Conservation (phyloP, 2,329 filamentous ascomycete genomes). For the Arachnomyces sp. region DNA sequence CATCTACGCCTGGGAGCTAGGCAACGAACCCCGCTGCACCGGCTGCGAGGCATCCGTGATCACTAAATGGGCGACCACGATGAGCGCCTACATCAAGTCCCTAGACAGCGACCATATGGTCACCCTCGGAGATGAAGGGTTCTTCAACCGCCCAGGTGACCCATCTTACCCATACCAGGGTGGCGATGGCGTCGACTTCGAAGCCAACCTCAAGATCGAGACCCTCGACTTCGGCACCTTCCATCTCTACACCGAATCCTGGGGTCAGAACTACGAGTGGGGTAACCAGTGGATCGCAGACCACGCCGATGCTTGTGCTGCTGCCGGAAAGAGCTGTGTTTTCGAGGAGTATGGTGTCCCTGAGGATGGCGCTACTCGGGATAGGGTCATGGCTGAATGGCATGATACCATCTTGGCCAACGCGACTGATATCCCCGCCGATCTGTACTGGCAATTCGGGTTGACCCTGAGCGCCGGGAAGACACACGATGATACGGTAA, state of each 20-base stretch:
- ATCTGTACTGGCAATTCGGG: constrained; percentile 34
- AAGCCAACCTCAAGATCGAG: constrained; percentile 42
- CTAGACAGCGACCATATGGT: constrained; percentile 56
- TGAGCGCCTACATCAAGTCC: constrained; percentile 55
- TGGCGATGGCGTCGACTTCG: constrained; percentile 46
- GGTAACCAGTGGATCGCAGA: constrained; percentile 41
- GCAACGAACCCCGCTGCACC: constrained; percentile 57
- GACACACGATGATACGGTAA: constrained; percentile 19
- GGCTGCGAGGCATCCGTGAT: constrained; percentile 52
- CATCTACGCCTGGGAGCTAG: constrained; percentile 60
- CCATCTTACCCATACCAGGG: constrained; percentile 47
- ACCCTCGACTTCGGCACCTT: constrained; percentile 50
- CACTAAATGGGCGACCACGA: constrained; percentile 50
- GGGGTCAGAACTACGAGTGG: constrained; percentile 33
- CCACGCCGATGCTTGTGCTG: constrained; percentile 34
- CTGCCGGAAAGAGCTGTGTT: constrained; percentile 32
- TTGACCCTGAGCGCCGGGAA: constrained; percentile 22
- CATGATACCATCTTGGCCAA: constrained; percentile 25
- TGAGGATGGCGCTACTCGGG: constrained; percentile 17
- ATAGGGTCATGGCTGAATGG: constrained; percentile 24
- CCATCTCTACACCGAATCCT: constrained; percentile 44
- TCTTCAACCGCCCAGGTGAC: constrained; percentile 40
- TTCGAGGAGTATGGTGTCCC: constrained; percentile 34
- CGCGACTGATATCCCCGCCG: constrained; percentile 25
- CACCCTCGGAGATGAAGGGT: constrained; percentile 56